Evolutionary conservation across 1,139 yeast genomes (phyloP).

Genomic region (Geotrichum fermentans): DNA sequence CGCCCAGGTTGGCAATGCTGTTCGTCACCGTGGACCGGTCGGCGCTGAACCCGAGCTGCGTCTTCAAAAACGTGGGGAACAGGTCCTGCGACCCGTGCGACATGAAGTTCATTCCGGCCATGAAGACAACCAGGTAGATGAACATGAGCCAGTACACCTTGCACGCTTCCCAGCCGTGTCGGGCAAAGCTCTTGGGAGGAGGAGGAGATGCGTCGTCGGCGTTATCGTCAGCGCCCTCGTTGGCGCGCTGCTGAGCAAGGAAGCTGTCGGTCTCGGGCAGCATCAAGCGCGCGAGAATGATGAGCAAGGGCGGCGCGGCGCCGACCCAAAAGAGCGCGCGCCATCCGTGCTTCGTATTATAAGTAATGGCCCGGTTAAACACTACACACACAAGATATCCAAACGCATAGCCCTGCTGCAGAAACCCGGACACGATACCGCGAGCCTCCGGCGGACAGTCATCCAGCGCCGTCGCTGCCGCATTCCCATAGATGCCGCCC

Average conservation of each 20-base stretch:
- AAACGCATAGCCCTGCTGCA: conserved; percentile 70
- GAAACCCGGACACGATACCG: conserved; percentile 60
- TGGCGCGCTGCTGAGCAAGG: conserved; percentile 33
- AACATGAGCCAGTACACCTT: conserved; percentile 40
- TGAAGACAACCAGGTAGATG: conserved; percentile 49
- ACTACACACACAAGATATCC: conserved; percentile 62
- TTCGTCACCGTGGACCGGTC: conserved; percentile 62
- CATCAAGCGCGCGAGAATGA: conserved; percentile 50
- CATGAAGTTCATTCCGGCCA: conserved; percentile 65
- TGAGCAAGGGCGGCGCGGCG: conserved; percentile 60
- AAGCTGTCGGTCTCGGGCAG: conserved; percentile 63
- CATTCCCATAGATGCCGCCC: conserved; percentile 69
- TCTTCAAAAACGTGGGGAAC: conserved; percentile 58
- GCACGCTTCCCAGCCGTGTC: conserved; percentile 32
- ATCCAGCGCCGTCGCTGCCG: conserved; percentile 64
- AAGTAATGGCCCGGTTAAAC: conserved; percentile 53
- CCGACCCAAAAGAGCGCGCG: conserved; percentile 77
- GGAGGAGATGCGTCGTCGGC: too few relatives aligned
- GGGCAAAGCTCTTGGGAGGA: conserved; percentile 31
- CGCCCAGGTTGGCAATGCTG: conserved; percentile 67
- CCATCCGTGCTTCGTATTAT: conserved; percentile 57
- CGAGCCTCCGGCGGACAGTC: conserved; percentile 58
- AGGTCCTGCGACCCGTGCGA: conserved; percentile 74
- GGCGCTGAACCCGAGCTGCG: conserved; percentile 48
- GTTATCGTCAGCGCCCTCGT: conserved; percentile 38